Evolutionary conservation across 1,284 basidiomycete species (phyloP), one percentile per base, ranked within the genome.

Genomic region (Heliocybe sulcata): DNA sequence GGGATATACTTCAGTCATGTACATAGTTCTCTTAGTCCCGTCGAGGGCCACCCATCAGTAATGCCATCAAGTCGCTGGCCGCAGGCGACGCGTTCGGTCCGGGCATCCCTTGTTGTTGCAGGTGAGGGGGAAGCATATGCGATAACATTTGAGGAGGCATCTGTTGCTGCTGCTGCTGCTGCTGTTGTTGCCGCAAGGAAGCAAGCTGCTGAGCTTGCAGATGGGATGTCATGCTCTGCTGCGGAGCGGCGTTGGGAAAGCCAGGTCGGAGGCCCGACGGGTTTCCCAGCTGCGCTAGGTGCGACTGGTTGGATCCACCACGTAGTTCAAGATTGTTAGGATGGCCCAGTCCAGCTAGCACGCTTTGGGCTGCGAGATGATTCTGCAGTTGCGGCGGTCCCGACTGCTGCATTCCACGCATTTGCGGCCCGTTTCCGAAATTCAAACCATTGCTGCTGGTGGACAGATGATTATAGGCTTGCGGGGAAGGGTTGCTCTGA

Each of bases 11-110:
- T 9, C 9, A 35, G n/a, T 35, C 16, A 35, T 16, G 16, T 9
- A 35, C 33, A 16, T 35, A 16, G 16, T 35, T 35, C 9, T 35
- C n/a, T n/a, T n/a, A n/a, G n/a, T 88, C 85, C 68, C 85, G 74
- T 27, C 67, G 69, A 72, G 76, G 58, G 53, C 83, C 84, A 54
- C 84, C 84, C 87, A 90, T 85, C 59, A 90, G 76, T 57, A 90
- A 75, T 45, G 88, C 82, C 82, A 90, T 90, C 60, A 90, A 69
- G 64, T 90, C 88, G 58, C 84, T 83, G 33, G 33, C 33, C 45
- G 81, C 71, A 31, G 81, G 78, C 62, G 82, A 84, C 57, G 72
- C 77, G 65, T 70, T 76, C 16, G 73, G 69, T 29, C 72, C 68
- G 29, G 74, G 68, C 26, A 77, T 65, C 57, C 75, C 70, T 72